Conservation (phyloP, 768 basidiomycete species). For the Kwoniella europaea region DNA sequence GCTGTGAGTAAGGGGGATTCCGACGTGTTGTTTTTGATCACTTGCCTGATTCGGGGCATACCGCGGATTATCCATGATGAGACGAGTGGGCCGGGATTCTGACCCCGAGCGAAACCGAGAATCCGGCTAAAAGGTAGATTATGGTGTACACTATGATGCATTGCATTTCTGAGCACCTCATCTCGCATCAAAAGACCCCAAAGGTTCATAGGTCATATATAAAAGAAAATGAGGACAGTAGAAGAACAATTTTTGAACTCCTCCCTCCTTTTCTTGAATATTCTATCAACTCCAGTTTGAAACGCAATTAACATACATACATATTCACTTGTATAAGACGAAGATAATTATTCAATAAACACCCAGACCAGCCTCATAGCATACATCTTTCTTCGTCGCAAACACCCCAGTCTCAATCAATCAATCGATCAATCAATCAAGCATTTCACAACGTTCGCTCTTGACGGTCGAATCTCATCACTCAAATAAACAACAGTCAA, state of each 20-base stretch:
- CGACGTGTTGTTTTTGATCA: not conserved
- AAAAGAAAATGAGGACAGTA: not conserved
- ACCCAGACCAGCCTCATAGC: too few species aligned
- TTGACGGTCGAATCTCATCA: too few species aligned
- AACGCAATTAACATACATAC: not conserved
- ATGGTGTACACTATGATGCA: not conserved
- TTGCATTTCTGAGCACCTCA: not conserved
- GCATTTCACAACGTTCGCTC: constrained; percentile 3
- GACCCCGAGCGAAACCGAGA: not conserved
- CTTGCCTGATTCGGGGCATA: not conserved
- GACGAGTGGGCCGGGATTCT: not conserved
- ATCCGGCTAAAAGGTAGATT: not conserved
- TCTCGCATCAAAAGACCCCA: not conserved
- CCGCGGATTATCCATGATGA: not conserved
- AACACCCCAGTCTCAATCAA: not conserved
- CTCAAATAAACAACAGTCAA: not conserved
- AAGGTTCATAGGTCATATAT: not conserved
- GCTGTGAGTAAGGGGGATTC: not conserved
- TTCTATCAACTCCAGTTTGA: not conserved
- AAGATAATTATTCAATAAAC: too few species aligned
- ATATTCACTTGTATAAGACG: not conserved
- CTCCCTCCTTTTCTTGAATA: not conserved
- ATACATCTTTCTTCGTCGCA: not conserved
- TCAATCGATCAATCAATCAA: not conserved
- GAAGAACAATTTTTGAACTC: not conserved